phyloP scores from a whole-genome alignment of 768 basidiomycete genomes.

The Agrocybe pediades region DNA sequence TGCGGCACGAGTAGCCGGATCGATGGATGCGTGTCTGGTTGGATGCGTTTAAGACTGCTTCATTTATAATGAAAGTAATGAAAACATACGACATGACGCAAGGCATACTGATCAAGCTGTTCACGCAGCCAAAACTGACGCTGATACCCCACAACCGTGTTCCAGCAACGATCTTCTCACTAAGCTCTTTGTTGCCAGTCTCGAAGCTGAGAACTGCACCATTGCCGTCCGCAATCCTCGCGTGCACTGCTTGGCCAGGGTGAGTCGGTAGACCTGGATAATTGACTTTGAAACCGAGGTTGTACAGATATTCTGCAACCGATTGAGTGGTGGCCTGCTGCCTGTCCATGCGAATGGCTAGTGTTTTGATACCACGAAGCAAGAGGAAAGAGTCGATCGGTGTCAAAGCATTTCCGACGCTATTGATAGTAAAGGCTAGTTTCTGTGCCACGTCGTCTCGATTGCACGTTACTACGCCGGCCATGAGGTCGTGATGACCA shows the following conservation, averaged over 20 bases:
- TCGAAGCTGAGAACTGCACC: constrained; percentile 96
- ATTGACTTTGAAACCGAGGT: constrained; percentile 86
- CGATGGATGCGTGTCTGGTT: constrained; percentile 92
- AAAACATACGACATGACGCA: constrained; percentile 96
- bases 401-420: constrained; percentile 90
- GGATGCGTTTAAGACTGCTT: constrained; percentile 11
- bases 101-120: constrained; percentile 98
- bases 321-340: constrained; percentile 82
- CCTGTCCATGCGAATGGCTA: constrained; percentile 93
- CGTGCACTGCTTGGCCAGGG: constrained; percentile 86
- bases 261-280: constrained; percentile 89
- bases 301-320: constrained; percentile 84
- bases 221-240: constrained; percentile 85
- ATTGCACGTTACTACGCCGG: constrained; percentile 92
- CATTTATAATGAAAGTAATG: constrained; percentile 6
- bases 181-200: constrained; percentile 87
- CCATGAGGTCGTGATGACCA: constrained; percentile 99
- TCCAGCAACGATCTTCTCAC: constrained; percentile 90
- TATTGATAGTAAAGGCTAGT: constrained; percentile 90
- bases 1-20: constrained; percentile 91
- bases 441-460: constrained; percentile 87
- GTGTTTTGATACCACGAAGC: constrained; percentile 93
- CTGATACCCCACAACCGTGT: constrained; percentile 96
- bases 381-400: constrained; percentile 98
- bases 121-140: constrained; percentile 97